phyloP scores from a whole-genome alignment of 2,329 filamentous ascomycete species.

The Cercospora zeina region DNA sequence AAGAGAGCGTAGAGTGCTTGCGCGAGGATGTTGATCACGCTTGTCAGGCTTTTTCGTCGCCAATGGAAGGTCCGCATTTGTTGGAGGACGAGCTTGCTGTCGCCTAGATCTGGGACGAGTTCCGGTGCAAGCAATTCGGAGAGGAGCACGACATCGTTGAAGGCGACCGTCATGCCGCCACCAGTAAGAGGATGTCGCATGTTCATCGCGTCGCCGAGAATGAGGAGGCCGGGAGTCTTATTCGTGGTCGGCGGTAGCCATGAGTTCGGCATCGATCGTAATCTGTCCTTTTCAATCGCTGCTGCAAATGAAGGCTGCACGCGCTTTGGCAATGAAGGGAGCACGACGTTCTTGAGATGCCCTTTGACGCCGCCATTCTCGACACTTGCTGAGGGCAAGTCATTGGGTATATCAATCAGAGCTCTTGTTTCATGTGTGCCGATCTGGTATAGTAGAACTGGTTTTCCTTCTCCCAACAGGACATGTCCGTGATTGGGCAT shows the following conservation, averaged over 20 bases:
- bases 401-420: constrained; percentile 81
- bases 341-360: constrained; percentile 76
- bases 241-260: constrained; percentile 82
- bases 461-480: constrained; percentile 72
- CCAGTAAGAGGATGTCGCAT: constrained; percentile 99
- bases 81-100: constrained; percentile 64
- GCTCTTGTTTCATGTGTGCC: constrained; percentile 90
- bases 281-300: constrained; percentile 73
- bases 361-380: constrained; percentile 79
- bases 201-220: constrained; percentile 94
- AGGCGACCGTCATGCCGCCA: constrained; percentile 95
- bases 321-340: constrained; percentile 71
- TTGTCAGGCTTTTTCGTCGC: constrained; percentile 76
- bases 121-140: constrained; percentile 70
- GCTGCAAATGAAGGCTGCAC: constrained; percentile 72
- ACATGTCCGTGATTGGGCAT: constrained; percentile 79
- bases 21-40: constrained; percentile 96
- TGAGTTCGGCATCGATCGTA: constrained; percentile 93
- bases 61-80: constrained; percentile 81
- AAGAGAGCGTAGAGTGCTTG: constrained; percentile 91
- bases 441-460: constrained; percentile 94
- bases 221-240: constrained; percentile 68
- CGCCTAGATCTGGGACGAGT: constrained; percentile 66
- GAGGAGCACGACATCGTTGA: constrained; percentile 85
- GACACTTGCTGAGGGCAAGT: constrained; percentile 69